Conservation (phyloP, 2,329 filamentous ascomycete species). For the Dactylonectria estremocensis region DNA sequence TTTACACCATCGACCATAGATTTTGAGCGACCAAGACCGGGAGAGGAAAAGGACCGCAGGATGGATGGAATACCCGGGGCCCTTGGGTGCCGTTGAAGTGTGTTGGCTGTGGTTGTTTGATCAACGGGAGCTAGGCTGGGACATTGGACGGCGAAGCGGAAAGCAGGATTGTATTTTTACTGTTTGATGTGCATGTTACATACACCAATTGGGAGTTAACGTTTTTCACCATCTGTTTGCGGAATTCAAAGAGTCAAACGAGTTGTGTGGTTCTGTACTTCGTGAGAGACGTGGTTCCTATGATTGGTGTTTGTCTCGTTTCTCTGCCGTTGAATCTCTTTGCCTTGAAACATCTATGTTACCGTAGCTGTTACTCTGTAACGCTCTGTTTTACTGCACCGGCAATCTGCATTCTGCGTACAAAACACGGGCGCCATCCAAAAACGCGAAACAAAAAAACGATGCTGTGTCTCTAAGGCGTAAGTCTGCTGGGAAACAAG, state of each 20-base stretch:
- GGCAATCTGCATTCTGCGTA: neutral
- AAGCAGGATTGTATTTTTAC: constrained; percentile 1
- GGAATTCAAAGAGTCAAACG: too few species aligned
- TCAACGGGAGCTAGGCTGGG: neutral
- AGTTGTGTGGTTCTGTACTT: neutral
- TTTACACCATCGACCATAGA: neutral
- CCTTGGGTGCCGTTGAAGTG: neutral
- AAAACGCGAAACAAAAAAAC: neutral
- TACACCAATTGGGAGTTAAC: neutral
- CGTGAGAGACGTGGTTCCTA: neutral
- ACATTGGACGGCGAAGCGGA: neutral
- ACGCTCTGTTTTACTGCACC: neutral
- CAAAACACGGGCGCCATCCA: neutral
- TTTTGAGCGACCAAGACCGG: constrained; percentile 1
- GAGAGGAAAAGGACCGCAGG: neutral
- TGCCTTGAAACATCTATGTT: neutral
- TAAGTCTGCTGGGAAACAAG: neutral
- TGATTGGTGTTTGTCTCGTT: neutral
- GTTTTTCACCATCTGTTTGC: neutral
- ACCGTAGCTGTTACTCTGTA: neutral
- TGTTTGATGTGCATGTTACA: neutral
- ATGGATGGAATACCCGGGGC: neutral
- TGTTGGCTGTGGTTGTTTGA: neutral
- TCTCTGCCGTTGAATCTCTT: neutral
- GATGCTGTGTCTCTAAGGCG: constrained; percentile 3